Conservation (phyloP, 2,329 filamentous ascomycete genomes). For the Colletotrichum sp. region DNA sequence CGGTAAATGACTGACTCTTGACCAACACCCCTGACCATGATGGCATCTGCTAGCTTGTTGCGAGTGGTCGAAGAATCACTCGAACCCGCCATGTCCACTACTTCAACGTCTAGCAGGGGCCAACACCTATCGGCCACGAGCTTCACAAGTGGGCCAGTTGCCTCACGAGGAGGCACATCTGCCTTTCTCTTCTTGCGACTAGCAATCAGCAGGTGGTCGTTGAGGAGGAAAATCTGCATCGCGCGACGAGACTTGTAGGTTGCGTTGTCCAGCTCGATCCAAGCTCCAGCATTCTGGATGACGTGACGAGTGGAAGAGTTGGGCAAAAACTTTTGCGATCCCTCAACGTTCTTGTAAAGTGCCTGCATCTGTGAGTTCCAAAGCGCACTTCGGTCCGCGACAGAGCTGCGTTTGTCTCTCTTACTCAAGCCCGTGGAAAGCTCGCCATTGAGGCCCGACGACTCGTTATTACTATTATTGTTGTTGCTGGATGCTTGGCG, state of each 20-base stretch:
- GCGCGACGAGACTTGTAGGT: constrained; percentile 93
- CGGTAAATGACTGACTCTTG: constrained; percentile 94
- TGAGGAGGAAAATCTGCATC: constrained; percentile 90
- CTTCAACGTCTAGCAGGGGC: constrained; percentile 89
- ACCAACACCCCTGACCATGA: constrained; percentile 86
- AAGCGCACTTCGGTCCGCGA: constrained; percentile 70
- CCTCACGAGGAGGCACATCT: constrained; percentile 62
- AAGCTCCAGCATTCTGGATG: constrained; percentile 87
- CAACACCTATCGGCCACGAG: constrained; percentile 94
- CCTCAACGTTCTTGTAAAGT: constrained; percentile 96
- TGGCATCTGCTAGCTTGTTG: constrained; percentile 79
- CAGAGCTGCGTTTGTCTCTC: constrained; percentile 86
- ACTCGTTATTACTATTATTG: constrained; percentile 50
- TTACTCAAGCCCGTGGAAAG: constrained; percentile 64
- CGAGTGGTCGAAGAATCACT: constrained; percentile 56
- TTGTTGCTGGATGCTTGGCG: constrained; percentile 63
- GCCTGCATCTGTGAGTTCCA: constrained; percentile 78
- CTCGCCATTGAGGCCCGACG: constrained; percentile 54
- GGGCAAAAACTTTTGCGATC: constrained; percentile 94
- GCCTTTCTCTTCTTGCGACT: constrained; percentile 90
- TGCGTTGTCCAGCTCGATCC: constrained; percentile 96
- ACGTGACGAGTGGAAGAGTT: constrained; percentile 92
- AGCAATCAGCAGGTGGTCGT: constrained; percentile 91
- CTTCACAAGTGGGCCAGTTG: constrained; percentile 65
- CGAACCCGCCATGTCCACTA: constrained; percentile 82